A percentile compares a stretch with the other conserved stretches of the same genome.
These are phyloP conservation scores for Fusarium pseudocircinatum DNA, from an alignment of 2,329 filamentous ascomycete species.

Conservation along the genomic window DNA sequence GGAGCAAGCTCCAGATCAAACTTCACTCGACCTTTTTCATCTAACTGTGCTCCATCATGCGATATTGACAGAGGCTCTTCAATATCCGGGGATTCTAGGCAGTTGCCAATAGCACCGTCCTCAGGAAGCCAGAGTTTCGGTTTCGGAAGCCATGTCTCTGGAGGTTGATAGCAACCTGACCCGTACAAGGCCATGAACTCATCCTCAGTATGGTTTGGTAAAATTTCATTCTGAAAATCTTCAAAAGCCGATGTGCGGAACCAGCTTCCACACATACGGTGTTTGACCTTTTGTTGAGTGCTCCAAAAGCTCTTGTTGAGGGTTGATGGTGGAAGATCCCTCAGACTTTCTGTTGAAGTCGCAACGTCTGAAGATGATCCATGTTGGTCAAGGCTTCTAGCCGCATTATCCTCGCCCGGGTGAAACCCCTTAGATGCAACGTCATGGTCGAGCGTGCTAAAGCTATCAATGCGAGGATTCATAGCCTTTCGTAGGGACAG, in stretches of 20 bases:
- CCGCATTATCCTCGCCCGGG: accelerated
- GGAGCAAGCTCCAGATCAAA: background rate
- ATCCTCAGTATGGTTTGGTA: background rate
- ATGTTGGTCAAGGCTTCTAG: accelerated
- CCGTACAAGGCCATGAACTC: background rate
- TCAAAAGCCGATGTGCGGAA: accelerated
- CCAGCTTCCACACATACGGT: background rate
- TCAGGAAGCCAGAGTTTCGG: background rate
- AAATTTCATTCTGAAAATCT: accelerated
- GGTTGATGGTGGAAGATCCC: background rate
- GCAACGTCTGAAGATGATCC: background rate
- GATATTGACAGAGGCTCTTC: background rate
- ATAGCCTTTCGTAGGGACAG: background rate
- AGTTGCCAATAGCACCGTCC: accelerated
- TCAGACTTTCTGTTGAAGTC: accelerated
- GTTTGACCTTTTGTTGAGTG: accelerated
- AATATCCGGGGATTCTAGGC: accelerated
- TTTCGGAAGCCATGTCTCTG: background rate
- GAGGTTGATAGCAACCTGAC: background rate
- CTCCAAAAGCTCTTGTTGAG: accelerated
- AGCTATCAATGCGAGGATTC: background rate
- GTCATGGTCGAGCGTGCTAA: background rate
- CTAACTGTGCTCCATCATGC: background rate
- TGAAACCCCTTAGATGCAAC: accelerated
- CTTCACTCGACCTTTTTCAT: background rate